These are phyloP conservation scores for Metschnikowia picachoensis DNA, from an alignment of 805 yeast species.

Conservation along the genomic window DNA sequence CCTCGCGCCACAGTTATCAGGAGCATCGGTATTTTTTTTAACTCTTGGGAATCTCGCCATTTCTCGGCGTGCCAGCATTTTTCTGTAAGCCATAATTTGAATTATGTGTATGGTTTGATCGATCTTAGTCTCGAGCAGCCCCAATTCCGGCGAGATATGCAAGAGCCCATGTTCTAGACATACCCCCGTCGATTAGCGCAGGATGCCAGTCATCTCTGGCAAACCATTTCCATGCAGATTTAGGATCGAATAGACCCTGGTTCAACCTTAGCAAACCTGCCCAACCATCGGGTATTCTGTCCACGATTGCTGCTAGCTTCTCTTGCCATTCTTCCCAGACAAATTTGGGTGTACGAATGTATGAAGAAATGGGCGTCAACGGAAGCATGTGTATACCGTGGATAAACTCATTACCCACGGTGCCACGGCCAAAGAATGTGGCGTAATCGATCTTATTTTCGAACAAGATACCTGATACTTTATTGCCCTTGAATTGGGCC, in stretches of 20 bases:
- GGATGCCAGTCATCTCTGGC: constrained; percentile 48
- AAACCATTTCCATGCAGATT: constrained; percentile 42
- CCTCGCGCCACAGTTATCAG: too few species aligned
- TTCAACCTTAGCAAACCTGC: constrained; percentile 69
- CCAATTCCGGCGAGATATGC: constrained; percentile 63
- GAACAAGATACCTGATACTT: constrained; percentile 69
- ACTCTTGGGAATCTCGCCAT: too few species aligned
- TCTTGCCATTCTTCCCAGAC: constrained; percentile 63
- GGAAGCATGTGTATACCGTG: constrained; percentile 82
- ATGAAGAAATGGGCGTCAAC: constrained; percentile 62
- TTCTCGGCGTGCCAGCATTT: too few species aligned
- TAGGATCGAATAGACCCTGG: constrained; percentile 70
- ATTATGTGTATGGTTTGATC: too few species aligned
- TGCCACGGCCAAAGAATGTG: constrained; percentile 70
- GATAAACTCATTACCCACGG: constrained; percentile 54
- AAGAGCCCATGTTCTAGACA: constrained; percentile 82
- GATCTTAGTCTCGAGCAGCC: constrained; percentile 4
- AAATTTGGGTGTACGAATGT: constrained; percentile 50
- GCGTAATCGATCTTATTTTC: constrained; percentile 72
- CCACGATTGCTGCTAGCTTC: constrained; percentile 43
- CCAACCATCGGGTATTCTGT: constrained; percentile 62
- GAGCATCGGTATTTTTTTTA: too few species aligned
- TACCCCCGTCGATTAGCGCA: constrained; percentile 73
- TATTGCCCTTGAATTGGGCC: constrained; percentile 50
- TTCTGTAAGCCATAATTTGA: too few species aligned